Evolutionary conservation across 2,329 filamentous ascomycete species (phyloP).

Genomic region (Lojkania enalia): DNA sequence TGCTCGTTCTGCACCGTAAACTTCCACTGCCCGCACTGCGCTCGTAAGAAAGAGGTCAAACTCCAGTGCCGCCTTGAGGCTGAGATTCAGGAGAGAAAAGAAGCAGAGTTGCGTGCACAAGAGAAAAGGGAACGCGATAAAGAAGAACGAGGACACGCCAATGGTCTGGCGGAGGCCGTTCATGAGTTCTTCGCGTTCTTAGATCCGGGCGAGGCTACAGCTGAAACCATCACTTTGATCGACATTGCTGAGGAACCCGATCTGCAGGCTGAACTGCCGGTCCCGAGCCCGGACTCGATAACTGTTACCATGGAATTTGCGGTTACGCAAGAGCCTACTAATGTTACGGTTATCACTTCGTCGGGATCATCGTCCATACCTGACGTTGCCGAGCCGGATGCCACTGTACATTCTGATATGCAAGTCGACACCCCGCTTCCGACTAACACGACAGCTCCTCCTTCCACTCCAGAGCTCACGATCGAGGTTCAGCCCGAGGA

Average conservation of each 20-base stretch:
- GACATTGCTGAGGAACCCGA: constrained; percentile 9
- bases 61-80: constrained; percentile 43
- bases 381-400: constrained; percentile 15
- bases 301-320: constrained; percentile 42
- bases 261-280: constrained; percentile 11
- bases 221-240: neutral
- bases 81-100: constrained; percentile 36
- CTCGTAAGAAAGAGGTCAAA: constrained; percentile 36
- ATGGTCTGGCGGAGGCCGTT: constrained; percentile 40
- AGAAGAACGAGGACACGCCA: constrained; percentile 38
- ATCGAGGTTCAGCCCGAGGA: constrained; percentile 13
- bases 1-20: constrained; percentile 46
- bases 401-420: neutral
- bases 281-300: constrained; percentile 38
- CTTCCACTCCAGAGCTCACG: neutral
- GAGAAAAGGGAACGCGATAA: constrained; percentile 37
- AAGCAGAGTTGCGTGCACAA: constrained; percentile 32
- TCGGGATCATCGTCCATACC: constrained; percentile 19
- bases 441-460: neutral
- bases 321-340: constrained; percentile 35
- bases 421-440: neutral
- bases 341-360: constrained; percentile 33
- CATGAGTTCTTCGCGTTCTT: constrained; percentile 40
- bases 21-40: constrained; percentile 46
- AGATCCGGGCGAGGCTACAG: constrained; percentile 12